Evolutionary conservation across 2,329 filamentous ascomycete species (phyloP), one percentile per base, ranked within the genome.

Genomic region (Sarocladium kiliense): DNA sequence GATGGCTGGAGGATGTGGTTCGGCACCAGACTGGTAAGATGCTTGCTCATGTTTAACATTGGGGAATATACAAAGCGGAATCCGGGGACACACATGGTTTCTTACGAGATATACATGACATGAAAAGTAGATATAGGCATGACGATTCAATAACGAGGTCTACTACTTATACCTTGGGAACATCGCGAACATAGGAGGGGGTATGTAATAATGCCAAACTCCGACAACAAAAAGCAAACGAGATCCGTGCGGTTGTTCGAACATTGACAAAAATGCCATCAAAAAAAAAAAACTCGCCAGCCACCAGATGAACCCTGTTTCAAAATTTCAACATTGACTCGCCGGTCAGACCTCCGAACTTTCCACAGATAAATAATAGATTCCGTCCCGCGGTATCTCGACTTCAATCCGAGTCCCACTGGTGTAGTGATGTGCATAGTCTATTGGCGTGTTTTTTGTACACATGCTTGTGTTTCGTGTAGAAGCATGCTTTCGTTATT

Each of bases 11-110:
- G 69, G 61, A 42, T 65, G 77, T 54, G 76, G 75, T 10, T 64
- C 63, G 16, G 74, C 73, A 42, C 72, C 74, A 27, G 77, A 79
- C 18, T 80, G 77, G 77, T 80, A 65, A 56, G 27, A 26, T n/a
- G n/a, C n/a, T n/a, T n/a, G n/a, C n/a, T 44, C 41, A 25, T 6
- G 21, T 44, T 23, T 21, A 7, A 25, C 19, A 25, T 39, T 18
- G 6, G 36, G 36, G 36, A n/a, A n/a, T n/a, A n/a, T n/a, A n/a
- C n/a, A n/a, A n/a, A n/a, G n/a, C n/a, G n/a, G n/a, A n/a, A n/a
- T n/a, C n/a, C 30, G 30, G 16, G 9, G 36, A 39, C 18, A 39
- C 36, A 39, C 41, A 25, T 21, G 41, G 30, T 32, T 32, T 32
- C 30, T 32, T 32, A 12, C 7, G 30, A 32, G 30, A n/a, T 32